Conservation (phyloP, 2,329 filamentous ascomycete species). For the Ceratocystis albifundus region DNA sequence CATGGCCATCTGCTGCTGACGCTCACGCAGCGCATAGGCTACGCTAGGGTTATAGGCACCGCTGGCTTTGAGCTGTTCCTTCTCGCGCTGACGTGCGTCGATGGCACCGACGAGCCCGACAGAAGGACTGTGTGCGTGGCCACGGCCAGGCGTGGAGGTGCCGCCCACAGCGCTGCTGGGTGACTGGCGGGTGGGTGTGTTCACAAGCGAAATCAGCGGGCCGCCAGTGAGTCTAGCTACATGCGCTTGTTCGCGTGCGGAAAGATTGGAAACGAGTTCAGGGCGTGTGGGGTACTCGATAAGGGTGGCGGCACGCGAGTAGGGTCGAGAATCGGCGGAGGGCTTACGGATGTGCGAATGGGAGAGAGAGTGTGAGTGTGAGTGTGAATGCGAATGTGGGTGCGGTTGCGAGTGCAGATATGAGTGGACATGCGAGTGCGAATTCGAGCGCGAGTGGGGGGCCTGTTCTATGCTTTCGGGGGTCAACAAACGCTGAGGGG, state of each 20-base stretch:
- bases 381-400: background rate
- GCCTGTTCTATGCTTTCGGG: constrained; percentile 18
- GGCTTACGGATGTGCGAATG: constrained; percentile 36
- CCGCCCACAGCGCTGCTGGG: background rate
- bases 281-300: constrained; percentile 43
- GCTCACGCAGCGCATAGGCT: constrained; percentile 59
- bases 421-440: constrained; percentile 1
- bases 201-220: constrained; percentile 54
- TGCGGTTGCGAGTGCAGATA: background rate
- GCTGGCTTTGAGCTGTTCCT: constrained; percentile 51
- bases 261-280: constrained; percentile 53
- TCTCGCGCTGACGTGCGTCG: constrained; percentile 67
- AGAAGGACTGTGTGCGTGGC: constrained; percentile 3
- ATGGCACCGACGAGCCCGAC: constrained; percentile 65
- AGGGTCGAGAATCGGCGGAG: constrained; percentile 32
- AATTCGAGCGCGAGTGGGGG: constrained; percentile 1
- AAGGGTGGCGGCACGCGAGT: constrained; percentile 40
- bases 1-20: constrained; percentile 41
- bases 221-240: constrained; percentile 71
- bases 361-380: constrained; percentile 29
- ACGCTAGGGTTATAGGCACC: constrained; percentile 59
- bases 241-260: constrained; percentile 78
- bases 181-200: background rate
- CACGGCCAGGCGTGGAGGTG: constrained; percentile 26
- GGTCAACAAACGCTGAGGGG: constrained; percentile 17